A percentile compares a stretch with the other conserved stretches of the same genome.
These are phyloP conservation scores for Coemansia nantahalensis DNA, from an alignment of 192 early-diverging fungal species.

Conservation along the genomic window DNA sequence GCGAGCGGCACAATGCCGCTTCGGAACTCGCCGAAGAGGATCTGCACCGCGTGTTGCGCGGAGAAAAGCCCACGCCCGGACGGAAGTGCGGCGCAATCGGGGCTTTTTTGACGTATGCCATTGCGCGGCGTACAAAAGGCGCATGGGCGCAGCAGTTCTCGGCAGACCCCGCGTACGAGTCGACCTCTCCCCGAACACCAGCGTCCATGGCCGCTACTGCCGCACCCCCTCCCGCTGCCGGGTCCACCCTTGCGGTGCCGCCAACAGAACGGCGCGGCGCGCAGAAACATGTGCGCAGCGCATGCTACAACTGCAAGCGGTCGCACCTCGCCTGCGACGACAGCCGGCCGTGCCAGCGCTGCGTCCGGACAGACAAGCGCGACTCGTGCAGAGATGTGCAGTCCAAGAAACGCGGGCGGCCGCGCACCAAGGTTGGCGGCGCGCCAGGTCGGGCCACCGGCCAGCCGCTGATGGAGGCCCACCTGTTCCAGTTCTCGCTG, in stretches of 20 bases:
- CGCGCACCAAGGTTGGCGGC: slow-evolving; percentile 67
- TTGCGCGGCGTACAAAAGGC: too few relatives aligned
- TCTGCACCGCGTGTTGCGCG: too few relatives aligned
- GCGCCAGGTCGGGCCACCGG: background rate
- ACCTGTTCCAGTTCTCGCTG: slow-evolving; percentile 52
- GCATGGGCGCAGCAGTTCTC: too few relatives aligned
- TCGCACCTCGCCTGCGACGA: slow-evolving; percentile 87
- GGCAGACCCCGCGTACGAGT: too few relatives aligned
- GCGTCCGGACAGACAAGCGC: slow-evolving; percentile 66
- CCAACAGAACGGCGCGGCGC: slow-evolving; percentile 22
- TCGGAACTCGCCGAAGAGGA: too few relatives aligned
- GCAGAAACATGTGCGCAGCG: slow-evolving; percentile 80
- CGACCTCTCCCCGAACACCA: too few relatives aligned
- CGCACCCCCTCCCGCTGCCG: background rate
- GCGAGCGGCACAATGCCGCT: too few relatives aligned
- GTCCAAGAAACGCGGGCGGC: slow-evolving; percentile 86
- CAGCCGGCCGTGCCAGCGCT: slow-evolving; percentile 81
- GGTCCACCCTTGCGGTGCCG: slow-evolving; percentile 1
- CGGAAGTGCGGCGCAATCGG: too few relatives aligned
- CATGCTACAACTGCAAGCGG: slow-evolving; percentile 86
- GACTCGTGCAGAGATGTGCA: slow-evolving; percentile 84
- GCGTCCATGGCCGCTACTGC: too few relatives aligned
- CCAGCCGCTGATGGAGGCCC: slow-evolving; percentile 38
- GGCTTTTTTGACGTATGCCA: too few relatives aligned
- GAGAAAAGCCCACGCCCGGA: too few relatives aligned